Evolutionary conservation across 306 rosid genomes (phyloP).

Genomic region (Quillaja saponaria): DNA sequence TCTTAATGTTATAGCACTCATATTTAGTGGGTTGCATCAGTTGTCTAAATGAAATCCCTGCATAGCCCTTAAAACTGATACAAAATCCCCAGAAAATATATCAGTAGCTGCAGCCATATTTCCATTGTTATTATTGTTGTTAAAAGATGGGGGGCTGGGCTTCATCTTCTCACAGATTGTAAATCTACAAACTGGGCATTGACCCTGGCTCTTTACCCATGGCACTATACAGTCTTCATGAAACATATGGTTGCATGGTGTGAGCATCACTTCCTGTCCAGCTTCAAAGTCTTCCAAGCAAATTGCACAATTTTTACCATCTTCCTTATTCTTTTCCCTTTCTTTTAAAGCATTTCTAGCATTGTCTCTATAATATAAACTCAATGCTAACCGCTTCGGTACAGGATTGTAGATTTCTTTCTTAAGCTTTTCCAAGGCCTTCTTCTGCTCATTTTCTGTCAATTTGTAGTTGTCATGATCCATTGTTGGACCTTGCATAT

Average conservation of each 20-base stretch:
- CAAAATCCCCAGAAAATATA: too few relatives aligned
- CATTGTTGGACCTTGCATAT: constrained; percentile 22
- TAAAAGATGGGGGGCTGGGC: too few relatives aligned
- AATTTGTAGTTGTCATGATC: constrained; percentile 36
- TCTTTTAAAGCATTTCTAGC: constrained; percentile 18
- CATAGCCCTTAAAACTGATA: too few relatives aligned
- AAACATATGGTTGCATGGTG: constrained; percentile 87
- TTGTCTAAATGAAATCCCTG: too few relatives aligned
- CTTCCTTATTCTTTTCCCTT: constrained; percentile 32
- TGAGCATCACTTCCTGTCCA: constrained; percentile 59
- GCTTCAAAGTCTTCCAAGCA: constrained; percentile 83
- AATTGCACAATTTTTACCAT: constrained; percentile 57
- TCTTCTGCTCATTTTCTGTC: constrained; percentile 33
- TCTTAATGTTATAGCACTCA: too few relatives aligned
- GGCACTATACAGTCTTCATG: constrained; percentile 85
- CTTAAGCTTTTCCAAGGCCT: constrained; percentile 56
- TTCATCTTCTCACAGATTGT: constrained; percentile 38
- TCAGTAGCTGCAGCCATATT: too few relatives aligned
- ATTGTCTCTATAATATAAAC: constrained; percentile 54
- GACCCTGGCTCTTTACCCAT: constrained; percentile 65
- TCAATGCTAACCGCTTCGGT: constrained; percentile 34
- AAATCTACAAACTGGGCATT: constrained; percentile 78
- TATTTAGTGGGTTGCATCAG: too few relatives aligned
- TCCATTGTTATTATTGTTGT: too few relatives aligned
- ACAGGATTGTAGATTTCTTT: constrained; percentile 55